These are phyloP conservation scores for Leptographium galeiforme DNA, from an alignment of 2,329 filamentous ascomycete species.

Conservation along the genomic window DNA sequence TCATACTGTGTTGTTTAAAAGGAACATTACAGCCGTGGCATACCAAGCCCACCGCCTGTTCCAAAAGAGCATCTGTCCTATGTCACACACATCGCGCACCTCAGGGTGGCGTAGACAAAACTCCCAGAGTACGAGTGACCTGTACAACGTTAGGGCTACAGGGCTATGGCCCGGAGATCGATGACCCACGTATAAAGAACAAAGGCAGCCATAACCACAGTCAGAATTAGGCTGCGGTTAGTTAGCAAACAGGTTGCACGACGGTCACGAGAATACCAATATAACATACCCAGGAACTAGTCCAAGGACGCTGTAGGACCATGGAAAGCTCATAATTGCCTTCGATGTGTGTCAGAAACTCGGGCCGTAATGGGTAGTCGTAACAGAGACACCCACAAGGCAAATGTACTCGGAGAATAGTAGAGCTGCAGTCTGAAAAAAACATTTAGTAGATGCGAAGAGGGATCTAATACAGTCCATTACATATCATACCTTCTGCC, in stretches of 20 bases:
- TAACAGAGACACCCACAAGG: slow-evolving; percentile 29
- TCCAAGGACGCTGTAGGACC: slow-evolving; percentile 78
- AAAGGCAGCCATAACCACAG: slow-evolving; percentile 59
- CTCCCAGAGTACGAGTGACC: slow-evolving; percentile 50
- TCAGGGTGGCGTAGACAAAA: slow-evolving; percentile 87
- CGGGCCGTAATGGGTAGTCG: background rate
- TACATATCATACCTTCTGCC: slow-evolving; percentile 56
- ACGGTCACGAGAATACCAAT: background rate
- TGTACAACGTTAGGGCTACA: slow-evolving; percentile 38
- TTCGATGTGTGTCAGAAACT: slow-evolving; percentile 8
- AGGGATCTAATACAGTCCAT: slow-evolving; percentile 3
- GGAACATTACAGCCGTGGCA: slow-evolving; percentile 68
- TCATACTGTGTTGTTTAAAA: slow-evolving; percentile 70
- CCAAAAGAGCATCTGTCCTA: slow-evolving; percentile 92
- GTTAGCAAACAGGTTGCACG: slow-evolving; percentile 9
- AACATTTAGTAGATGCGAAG: background rate
- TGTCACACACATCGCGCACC: slow-evolving; percentile 83
- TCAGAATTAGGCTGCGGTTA: slow-evolving; percentile 52
- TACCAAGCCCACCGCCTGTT: slow-evolving; percentile 61
- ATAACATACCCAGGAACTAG: slow-evolving; percentile 55
- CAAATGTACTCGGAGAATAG: slow-evolving; percentile 95
- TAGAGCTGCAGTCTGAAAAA: slow-evolving; percentile 61
- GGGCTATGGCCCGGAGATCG: background rate
- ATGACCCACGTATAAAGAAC: slow-evolving; percentile 70
- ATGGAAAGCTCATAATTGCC: slow-evolving; percentile 89